Evolutionary conservation across 2,329 filamentous ascomycete genomes (phyloP).

Genomic region (Byssochlamys sp.): DNA sequence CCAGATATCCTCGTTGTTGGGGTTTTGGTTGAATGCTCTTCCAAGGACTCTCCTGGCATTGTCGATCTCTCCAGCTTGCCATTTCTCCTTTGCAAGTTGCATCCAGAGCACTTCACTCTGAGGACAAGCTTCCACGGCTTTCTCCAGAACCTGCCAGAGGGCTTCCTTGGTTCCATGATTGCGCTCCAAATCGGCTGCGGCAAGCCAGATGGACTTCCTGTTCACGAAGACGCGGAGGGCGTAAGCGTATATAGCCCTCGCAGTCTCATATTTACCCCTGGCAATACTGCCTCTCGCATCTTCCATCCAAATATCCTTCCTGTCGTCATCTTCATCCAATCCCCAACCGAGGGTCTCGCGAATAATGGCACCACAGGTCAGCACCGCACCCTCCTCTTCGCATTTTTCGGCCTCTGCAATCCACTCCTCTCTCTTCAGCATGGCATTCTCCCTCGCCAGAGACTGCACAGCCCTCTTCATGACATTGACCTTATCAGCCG

Average conservation of each 20-base stretch:
- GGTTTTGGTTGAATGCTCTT: constrained; percentile 85
- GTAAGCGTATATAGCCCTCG: constrained; percentile 86
- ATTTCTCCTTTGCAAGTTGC: constrained; percentile 89
- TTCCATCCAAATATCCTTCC: constrained; percentile 91
- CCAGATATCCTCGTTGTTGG: constrained; percentile 97
- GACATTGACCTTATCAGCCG: constrained; percentile 69
- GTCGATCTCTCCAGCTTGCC: constrained; percentile 78
- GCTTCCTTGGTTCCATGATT: constrained; percentile 77
- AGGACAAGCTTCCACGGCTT: constrained; percentile 86
- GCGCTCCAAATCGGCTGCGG: constrained; percentile 81
- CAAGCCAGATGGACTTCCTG: constrained; percentile 79
- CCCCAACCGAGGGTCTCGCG: constrained; percentile 87
- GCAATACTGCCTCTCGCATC: constrained; percentile 76
- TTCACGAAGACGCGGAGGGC: constrained; percentile 80
- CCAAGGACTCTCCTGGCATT: constrained; percentile 77
- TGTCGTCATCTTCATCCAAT: constrained; percentile 89
- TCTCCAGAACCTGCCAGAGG: constrained; percentile 76
- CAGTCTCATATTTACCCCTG: constrained; percentile 77
- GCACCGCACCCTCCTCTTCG: constrained; percentile 76
- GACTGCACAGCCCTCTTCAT: constrained; percentile 91
- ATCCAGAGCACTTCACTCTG: constrained; percentile 89
- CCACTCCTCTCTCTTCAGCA: constrained; percentile 97
- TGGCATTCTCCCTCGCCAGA: constrained; percentile 80
- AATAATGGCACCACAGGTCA: constrained; percentile 83
- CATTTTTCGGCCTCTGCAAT: constrained; percentile 89